Evolutionary conservation across 2,329 filamentous ascomycete genomes (phyloP), one percentile per base, ranked within the genome.

Genomic region (Lachnum nothofagi): DNA sequence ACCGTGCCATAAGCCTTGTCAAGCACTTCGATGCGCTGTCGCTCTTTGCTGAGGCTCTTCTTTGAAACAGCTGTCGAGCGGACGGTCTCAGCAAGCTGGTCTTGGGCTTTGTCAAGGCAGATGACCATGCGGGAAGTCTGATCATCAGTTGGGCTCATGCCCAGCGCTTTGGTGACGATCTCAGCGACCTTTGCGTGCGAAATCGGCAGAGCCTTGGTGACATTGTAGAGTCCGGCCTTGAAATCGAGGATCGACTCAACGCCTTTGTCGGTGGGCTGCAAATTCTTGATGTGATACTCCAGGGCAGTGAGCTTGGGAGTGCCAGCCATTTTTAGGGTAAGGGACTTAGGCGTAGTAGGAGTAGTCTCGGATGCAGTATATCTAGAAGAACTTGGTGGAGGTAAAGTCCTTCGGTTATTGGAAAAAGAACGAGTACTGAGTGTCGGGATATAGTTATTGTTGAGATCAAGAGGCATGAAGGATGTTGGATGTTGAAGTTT

Each of bases 21-120:
- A 20, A 39, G 19, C 4, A 39, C 37, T 24, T 39, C 17, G 23
- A 39, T 5, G 17, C 37, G 37, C 12, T 16, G n/a, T 14, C 9
- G 9, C 20, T 39, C 20, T 16, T 39, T 39, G 2, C 7, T 39
- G 1, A 39, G 12, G 2, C 9, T 9, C 12, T 39, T 39, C 20
- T 16, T 24, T 7, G 25, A 19, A 19, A 82, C 77, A 51, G 88
- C 34, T 5, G 23, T 5, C 10, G 37, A n/a, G 8, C 20, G 17
- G 5, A 39, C 20, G 2, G 23, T 73, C 67, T 88, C 82, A 89
- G 90, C 95, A 62, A 94, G 82, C 72, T 85, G 84, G 62, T 89
- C 82, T 74, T 95, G 90, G 68, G 94, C 85, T 55, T 79, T 78
- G 61, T 85, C 83, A 64, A 91, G 77, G 46, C 95, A 80, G 46